These are phyloP conservation scores for Linum usitatissimum DNA, from an alignment of 345 rosid genomes.

Conservation along the genomic window DNA sequence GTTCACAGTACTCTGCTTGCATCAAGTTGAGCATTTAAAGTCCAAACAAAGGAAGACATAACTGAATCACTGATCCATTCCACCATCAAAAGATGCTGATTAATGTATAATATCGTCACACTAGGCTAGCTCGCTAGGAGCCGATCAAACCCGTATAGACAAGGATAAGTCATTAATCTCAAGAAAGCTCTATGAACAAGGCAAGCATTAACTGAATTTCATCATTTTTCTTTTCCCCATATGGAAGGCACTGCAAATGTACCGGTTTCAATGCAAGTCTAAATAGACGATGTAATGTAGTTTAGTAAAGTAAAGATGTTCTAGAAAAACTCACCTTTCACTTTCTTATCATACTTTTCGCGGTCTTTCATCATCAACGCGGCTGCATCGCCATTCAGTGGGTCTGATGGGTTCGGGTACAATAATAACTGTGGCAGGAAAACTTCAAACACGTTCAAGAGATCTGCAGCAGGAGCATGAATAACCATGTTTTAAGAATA, in stretches of 20 bases:
- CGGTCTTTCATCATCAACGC: constrained; percentile 61
- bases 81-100: no score
- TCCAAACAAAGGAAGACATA: no score
- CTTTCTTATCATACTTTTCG: constrained; percentile 54
- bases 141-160: no score
- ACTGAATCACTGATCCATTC: no score
- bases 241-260: not conserved
- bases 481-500: not conserved
- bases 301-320: no score
- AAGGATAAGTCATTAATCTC: no score
- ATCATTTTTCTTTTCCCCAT: not conserved
- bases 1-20: constrained; percentile 45
- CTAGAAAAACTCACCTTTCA: constrained; percentile 35
- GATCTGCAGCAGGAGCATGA: constrained; percentile 40
- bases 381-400: constrained; percentile 62
- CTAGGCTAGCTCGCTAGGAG: no score
- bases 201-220: not conserved
- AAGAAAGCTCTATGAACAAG: not conserved
- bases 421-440: constrained; percentile 63
- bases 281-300: not conserved
- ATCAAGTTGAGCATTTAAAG: not conserved
- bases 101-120: no score
- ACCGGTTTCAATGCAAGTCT: not conserved
- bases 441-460: constrained; percentile 57
- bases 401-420: constrained; percentile 66